Conservation (phyloP, 2,329 filamentous ascomycete genomes). For the Phaeoacremonium minimum region DNA sequence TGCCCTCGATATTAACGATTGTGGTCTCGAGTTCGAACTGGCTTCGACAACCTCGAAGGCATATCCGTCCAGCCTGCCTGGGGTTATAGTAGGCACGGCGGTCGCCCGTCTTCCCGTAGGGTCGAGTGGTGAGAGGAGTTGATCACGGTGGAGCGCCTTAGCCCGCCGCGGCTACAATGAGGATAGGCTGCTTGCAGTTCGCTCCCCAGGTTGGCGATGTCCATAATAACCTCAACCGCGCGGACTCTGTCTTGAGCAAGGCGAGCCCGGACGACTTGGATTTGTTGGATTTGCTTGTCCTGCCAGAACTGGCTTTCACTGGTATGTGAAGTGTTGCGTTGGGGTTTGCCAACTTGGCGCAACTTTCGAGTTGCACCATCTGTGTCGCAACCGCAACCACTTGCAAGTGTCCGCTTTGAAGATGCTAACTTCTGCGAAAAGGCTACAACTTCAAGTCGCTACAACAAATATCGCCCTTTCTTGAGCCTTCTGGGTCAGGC, state of each 20-base stretch:
- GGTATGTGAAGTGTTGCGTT: too few relatives aligned
- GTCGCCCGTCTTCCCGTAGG: not conserved
- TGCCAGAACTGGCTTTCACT: conserved; percentile 74
- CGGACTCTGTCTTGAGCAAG: conserved; percentile 57
- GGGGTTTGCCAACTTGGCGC: too few relatives aligned
- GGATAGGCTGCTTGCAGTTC: conserved; percentile 68
- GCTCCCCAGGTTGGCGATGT: conserved; percentile 66
- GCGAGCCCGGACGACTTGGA: conserved; percentile 53
- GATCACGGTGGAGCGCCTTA: too few relatives aligned
- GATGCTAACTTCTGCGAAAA: conserved; percentile 20
- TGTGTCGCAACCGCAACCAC: too few relatives aligned
- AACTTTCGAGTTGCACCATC: too few relatives aligned
- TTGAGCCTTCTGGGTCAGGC: conserved; percentile 63
- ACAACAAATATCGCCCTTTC: conserved; percentile 60
- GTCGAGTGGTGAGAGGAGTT: conserved; percentile 17
- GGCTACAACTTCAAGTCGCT: conserved; percentile 77
- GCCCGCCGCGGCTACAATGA: conserved; percentile 46
- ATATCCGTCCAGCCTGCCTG: not conserved
- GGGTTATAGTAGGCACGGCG: not conserved
- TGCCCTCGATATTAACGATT: too few relatives aligned
- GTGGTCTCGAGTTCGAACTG: too few relatives aligned
- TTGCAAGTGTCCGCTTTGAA: not conserved
- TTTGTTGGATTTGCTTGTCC: conserved; percentile 64
- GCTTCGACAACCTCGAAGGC: not conserved
- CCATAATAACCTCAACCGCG: conserved; percentile 65